Percentiles rank a stretch among this genome's conserved stretches.
Conservation (phyloP, 345 rosid species). For the Trapa bicornis region DNA sequence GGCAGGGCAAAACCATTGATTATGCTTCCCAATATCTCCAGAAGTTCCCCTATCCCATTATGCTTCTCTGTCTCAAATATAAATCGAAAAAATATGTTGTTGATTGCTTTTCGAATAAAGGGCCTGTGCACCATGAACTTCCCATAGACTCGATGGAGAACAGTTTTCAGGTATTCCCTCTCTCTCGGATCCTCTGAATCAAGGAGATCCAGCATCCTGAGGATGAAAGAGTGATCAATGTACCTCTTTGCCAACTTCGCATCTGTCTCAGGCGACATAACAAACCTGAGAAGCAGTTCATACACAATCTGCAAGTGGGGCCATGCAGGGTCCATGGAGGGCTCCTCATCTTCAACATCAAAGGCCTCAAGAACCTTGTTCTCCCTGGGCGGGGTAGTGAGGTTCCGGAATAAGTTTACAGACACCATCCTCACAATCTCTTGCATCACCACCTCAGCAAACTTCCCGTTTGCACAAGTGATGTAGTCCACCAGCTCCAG, state of each 20-base stretch:
- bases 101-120: slow-evolving; percentile 68
- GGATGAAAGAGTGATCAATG: slow-evolving; percentile 65
- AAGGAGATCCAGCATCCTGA: slow-evolving; percentile 64
- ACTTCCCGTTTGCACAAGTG: slow-evolving; percentile 50
- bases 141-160: slow-evolving; percentile 69
- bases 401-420: slow-evolving; percentile 51
- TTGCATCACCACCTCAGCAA: slow-evolving; percentile 47
- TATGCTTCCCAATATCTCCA: slow-evolving; percentile 83
- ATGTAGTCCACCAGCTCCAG: slow-evolving; percentile 70
- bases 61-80: slow-evolving; percentile 79
- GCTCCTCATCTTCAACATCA: slow-evolving; percentile 79
- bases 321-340: slow-evolving; percentile 73
- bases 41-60: slow-evolving; percentile 65
- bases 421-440: slow-evolving; percentile 63
- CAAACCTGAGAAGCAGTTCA: slow-evolving; percentile 63
- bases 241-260: slow-evolving; percentile 79
- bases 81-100: slow-evolving; percentile 67
- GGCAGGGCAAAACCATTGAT: slow-evolving; percentile 85
- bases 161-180: slow-evolving; percentile 67
- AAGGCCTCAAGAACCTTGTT: slow-evolving; percentile 48
- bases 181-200: slow-evolving; percentile 80
- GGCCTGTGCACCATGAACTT: slow-evolving; percentile 92
- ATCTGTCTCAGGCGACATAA: slow-evolving; percentile 70
- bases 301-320: slow-evolving; percentile 72
- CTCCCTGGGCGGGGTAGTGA: slow-evolving; percentile 52